These are phyloP conservation scores for Rhizopogon vinicolor DNA, from an alignment of 768 basidiomycete genomes.

Conservation along the genomic window DNA sequence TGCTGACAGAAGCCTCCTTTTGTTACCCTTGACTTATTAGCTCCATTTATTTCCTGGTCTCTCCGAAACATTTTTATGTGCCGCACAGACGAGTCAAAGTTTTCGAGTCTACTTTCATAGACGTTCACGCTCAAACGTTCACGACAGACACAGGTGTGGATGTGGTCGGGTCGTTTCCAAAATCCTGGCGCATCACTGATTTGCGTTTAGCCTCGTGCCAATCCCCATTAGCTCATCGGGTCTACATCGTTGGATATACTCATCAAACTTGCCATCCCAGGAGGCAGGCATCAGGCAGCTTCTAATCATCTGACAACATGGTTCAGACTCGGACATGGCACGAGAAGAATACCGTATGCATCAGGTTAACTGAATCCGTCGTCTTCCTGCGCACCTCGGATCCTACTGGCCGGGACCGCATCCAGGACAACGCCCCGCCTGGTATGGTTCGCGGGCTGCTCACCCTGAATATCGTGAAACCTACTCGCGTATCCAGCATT, in stretches of 20 bases:
- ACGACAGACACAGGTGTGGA: not conserved
- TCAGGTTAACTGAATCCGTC: slow-evolving; percentile 70
- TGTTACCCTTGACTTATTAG: too few species aligned
- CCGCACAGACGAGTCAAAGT: not conserved
- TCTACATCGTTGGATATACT: not conserved
- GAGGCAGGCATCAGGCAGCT: not conserved
- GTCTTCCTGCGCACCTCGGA: slow-evolving; percentile 65
- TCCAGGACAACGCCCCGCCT: slow-evolving; percentile 44
- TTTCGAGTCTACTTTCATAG: not conserved
- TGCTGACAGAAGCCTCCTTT: too few species aligned
- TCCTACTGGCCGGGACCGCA: slow-evolving; percentile 31
- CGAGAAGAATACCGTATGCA: slow-evolving; percentile 40
- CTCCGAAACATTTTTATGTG: not conserved
- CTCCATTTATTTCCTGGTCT: not conserved
- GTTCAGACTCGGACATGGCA: not conserved
- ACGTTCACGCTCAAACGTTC: not conserved
- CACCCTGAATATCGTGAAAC: slow-evolving; percentile 62
- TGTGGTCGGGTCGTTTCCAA: not conserved
- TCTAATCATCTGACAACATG: not conserved
- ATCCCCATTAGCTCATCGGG: not conserved
- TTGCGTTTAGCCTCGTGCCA: not conserved
- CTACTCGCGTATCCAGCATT: slow-evolving; percentile 83
- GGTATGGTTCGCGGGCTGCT: slow-evolving; percentile 65
- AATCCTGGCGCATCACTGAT: not conserved
- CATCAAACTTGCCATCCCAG: not conserved